These are phyloP conservation scores for Fonsecaea multimorphosa DNA, from an alignment of 2,329 filamentous ascomycete genomes.

Conservation along the genomic window DNA sequence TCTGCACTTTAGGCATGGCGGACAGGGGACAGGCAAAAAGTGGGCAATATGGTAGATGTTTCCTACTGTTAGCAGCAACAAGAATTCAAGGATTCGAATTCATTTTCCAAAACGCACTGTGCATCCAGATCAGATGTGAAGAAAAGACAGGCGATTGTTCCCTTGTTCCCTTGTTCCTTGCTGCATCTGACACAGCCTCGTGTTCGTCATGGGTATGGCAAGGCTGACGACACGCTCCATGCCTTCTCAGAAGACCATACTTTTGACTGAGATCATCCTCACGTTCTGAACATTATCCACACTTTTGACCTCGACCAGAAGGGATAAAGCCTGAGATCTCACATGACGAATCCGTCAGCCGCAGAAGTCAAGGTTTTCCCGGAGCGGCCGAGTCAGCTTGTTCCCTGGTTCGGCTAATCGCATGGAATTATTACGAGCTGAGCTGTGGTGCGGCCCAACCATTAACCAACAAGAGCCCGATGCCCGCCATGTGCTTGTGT, in stretches of 20 bases:
- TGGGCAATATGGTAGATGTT: conserved; percentile 17
- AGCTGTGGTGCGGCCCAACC: not conserved
- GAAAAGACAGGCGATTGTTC: no score
- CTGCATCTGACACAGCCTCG: not conserved
- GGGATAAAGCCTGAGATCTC: conserved; percentile 2
- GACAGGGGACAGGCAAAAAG: conserved; percentile 14
- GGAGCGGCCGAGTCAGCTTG: not conserved
- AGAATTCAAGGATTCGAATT: not conserved
- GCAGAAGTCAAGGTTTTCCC: not conserved
- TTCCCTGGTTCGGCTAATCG: not conserved
- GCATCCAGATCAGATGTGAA: not conserved
- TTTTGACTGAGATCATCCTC: not conserved
- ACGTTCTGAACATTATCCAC: not conserved
- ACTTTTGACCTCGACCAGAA: not conserved
- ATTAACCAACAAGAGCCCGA: not conserved
- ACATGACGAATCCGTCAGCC: conserved; percentile 2
- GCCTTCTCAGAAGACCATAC: not conserved
- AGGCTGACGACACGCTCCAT: conserved; percentile 2
- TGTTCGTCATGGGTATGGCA: not conserved
- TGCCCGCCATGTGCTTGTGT: not conserved
- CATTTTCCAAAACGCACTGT: not conserved
- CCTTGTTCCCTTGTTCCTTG: not conserved
- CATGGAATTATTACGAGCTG: conserved; percentile 1
- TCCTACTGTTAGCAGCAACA: conserved; percentile 2
- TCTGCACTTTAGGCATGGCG: not conserved